Percentiles rank a stretch among this genome's conserved stretches.
These are phyloP conservation scores for Wallacemonas sp. DNA, from an alignment of 208 protist genomes.

Conservation along the genomic window DNA sequence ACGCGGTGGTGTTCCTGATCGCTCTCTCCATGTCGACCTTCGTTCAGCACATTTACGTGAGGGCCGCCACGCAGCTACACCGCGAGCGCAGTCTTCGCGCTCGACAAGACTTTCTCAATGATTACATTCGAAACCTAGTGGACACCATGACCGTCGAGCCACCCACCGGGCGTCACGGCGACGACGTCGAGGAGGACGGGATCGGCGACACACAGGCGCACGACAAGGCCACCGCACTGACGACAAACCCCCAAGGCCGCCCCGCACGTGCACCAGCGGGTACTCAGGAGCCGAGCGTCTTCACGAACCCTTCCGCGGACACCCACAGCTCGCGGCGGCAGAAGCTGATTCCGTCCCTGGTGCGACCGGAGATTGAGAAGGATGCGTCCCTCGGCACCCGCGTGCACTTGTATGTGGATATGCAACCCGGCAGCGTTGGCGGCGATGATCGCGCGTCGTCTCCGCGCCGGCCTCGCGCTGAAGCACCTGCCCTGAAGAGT, in stretches of 20 bases:
- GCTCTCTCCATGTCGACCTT: conserved; percentile 59
- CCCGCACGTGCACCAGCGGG: background rate
- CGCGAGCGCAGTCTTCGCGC: conserved; percentile 16
- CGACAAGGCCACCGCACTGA: too few species aligned
- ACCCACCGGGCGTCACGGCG: background rate
- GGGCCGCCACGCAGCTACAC: conserved; percentile 21
- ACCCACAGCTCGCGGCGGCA: background rate
- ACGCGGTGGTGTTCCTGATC: conserved; percentile 39
- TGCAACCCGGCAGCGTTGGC: background rate
- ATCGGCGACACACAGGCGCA: background rate
- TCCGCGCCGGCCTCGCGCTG: background rate
- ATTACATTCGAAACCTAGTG: conserved; percentile 6
- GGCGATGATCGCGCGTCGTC: too few species aligned
- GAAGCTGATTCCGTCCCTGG: background rate
- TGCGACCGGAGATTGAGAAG: background rate
- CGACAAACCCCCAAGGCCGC: too few species aligned
- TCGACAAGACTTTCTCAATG: background rate
- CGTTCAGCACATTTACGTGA: conserved; percentile 34
- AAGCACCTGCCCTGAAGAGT: background rate
- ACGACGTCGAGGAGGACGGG: background rate
- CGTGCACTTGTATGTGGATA: conserved; percentile 2
- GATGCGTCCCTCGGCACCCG: background rate
- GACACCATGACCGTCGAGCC: background rate
- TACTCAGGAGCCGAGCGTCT: background rate
- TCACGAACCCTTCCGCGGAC: background rate